A percentile compares a stretch with the other conserved stretches of the same genome.
Evolutionary conservation across 1,284 basidiomycete genomes (phyloP).

Genomic region (Sphagnurus paluster): DNA sequence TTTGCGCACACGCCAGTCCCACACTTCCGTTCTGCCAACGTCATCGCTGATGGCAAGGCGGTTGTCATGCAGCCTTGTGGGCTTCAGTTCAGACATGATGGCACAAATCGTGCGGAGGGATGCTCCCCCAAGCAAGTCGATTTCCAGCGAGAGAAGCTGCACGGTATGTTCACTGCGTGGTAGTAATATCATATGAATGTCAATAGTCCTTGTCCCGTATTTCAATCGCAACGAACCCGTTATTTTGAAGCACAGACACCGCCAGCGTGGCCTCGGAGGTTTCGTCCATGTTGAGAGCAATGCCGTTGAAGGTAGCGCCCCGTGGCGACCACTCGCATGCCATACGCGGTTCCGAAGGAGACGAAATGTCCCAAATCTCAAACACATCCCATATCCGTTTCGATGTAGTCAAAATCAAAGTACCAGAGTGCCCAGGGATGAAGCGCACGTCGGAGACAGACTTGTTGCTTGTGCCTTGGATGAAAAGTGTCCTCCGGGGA

Average conservation of each 20-base stretch:
- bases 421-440: conserved; percentile 40
- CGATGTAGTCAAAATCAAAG: conserved; percentile 52
- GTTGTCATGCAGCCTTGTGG: conserved; percentile 47
- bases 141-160: conserved; percentile 29
- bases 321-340: conserved; percentile 52
- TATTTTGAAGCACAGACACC: conserved; percentile 38
- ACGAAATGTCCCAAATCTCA: conserved; percentile 48
- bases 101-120: conserved; percentile 24
- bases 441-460: conserved; percentile 54
- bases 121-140: conserved; percentile 8
- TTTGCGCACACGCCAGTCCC: conserved; percentile 50
- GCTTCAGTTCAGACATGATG: conserved; percentile 41
- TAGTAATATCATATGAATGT: conserved; percentile 7
- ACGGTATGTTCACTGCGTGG: conserved; percentile 26
- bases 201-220: conserved; percentile 2
- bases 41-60: conserved; percentile 55
- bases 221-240: conserved; percentile 40
- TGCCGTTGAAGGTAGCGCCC: conserved; percentile 49
- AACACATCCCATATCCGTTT: conserved; percentile 59
- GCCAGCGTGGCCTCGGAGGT: conserved; percentile 47
- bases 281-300: conserved; percentile 48
- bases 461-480: conserved; percentile 33
- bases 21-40: conserved; percentile 45
- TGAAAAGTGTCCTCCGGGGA: conserved; percentile 19
- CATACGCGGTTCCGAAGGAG: conserved; percentile 22